Evolutionary conservation across 257 asterid genomes (phyloP), one percentile per base, ranked within the genome.

Genomic region (Voacanga thouarsii): DNA sequence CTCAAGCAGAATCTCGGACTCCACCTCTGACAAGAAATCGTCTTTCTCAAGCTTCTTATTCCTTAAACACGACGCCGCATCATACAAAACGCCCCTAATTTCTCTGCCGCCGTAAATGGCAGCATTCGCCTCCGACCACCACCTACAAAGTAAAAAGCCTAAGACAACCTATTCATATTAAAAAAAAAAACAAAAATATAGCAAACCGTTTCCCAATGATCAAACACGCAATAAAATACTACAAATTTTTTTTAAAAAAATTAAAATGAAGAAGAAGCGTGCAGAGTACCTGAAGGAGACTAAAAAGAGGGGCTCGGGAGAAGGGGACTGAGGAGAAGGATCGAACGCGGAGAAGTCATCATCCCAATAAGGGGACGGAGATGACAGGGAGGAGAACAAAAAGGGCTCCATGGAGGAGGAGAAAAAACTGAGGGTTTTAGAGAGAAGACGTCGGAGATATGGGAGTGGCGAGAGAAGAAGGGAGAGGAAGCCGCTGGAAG

Each of bases 61-160:
- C 39, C 76, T 45, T 57, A 81, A 33, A 5, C 67, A 57, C 37
- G 72, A 60, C 33, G 21, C 51, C 53, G 59, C 71, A 55, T 44
- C 19, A 56, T 77, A 77, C 76, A 53, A 24, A 57, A 77, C 79
- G 3, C 82, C 79, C 7, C 7, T 55, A 21, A 53, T 41, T 56
- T 69, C 83, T 37, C 78, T 51, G 23, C 84, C 87, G 26, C 81
- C 83, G 19, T 76, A 71, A 71, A 81, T 79, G n/a, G 89, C 76
- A 53, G 59, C 66, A 68, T 61, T 77, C 37, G 55, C 91, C 71
- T 86, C 92, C 59, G 59, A 79, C 89, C 91, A 90, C 96, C 96
- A 90, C 68, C 96, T 90, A 50, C 61, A 56, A 45, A 51, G 15
- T 51, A n/a, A 26, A 77, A 47, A 57, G 50, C 53, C 37, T 30